These are phyloP conservation scores for Schizophyllum amplum DNA, from an alignment of 1,284 basidiomycete species.

Conservation along the genomic window DNA sequence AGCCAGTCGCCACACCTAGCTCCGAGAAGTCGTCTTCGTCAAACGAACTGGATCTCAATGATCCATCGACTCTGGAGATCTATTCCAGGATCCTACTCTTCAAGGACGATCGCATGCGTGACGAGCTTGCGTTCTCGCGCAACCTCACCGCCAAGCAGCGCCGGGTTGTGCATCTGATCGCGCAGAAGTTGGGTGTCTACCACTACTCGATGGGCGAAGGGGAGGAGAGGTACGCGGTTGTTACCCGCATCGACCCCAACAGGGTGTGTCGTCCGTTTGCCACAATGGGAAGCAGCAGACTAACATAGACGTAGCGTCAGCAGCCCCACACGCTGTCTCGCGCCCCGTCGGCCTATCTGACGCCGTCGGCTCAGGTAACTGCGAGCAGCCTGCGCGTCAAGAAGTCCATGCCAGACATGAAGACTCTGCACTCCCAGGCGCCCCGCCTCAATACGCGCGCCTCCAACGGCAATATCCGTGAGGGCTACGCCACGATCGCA, in stretches of 20 bases:
- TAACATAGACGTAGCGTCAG: constrained; percentile 17
- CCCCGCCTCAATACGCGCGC: constrained; percentile 76
- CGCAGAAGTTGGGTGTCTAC: constrained; percentile 91
- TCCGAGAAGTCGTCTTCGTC: constrained; percentile 48
- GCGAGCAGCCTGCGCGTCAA: constrained; percentile 70
- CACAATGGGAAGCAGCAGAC: constrained; percentile 9
- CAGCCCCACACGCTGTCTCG: constrained; percentile 58
- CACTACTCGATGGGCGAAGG: constrained; percentile 93
- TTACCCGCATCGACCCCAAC: constrained; percentile 77
- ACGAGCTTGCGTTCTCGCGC: constrained; percentile 92
- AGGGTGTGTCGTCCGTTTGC: constrained; percentile 39
- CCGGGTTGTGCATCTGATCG: constrained; percentile 90
- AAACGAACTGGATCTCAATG: constrained; percentile 89
- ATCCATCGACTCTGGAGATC: constrained; percentile 92
- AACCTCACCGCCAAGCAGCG: constrained; percentile 81
- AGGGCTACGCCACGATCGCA: constrained; percentile 84
- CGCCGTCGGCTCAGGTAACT: constrained; percentile 36
- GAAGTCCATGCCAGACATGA: constrained; percentile 95
- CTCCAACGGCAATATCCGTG: constrained; percentile 86
- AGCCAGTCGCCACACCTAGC: constrained; percentile 44
- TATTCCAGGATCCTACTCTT: constrained; percentile 96
- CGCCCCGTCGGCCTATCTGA: constrained; percentile 65
- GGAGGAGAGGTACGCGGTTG: constrained; percentile 88
- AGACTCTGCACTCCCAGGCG: constrained; percentile 72
- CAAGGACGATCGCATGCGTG: constrained; percentile 97